Evolutionary conservation across 2,329 filamentous ascomycete species (phyloP).

Genomic region (Xylariomycetidae sp.): DNA sequence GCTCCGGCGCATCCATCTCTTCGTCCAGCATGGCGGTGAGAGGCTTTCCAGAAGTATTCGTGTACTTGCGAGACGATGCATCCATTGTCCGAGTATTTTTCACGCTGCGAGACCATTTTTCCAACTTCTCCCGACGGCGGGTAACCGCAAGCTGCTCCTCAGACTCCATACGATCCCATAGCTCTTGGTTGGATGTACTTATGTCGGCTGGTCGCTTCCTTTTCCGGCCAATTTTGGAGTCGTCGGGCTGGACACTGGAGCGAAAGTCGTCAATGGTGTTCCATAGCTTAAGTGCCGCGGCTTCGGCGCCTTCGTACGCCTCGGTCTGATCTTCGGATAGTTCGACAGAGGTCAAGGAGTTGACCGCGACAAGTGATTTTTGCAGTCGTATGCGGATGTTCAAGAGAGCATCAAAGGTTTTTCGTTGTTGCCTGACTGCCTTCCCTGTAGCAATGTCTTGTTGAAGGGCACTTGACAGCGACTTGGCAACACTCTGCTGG

Average conservation of each 20-base stretch:
- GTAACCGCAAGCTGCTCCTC: constrained; percentile 55
- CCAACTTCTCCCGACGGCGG: constrained; percentile 65
- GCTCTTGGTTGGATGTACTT: constrained; percentile 53
- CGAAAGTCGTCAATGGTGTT: constrained; percentile 71
- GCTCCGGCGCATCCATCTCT: constrained; percentile 60
- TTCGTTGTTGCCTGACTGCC: constrained; percentile 80
- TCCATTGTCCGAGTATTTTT: constrained; percentile 53
- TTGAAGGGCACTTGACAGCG: constrained; percentile 57
- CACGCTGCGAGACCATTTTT: constrained; percentile 87
- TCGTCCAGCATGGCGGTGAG: constrained; percentile 63
- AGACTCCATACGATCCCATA: constrained; percentile 67
- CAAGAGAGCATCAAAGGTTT: constrained; percentile 79
- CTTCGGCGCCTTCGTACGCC: constrained; percentile 71
- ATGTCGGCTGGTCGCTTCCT: constrained; percentile 49
- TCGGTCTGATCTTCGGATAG: constrained; percentile 37
- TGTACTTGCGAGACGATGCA: constrained; percentile 46
- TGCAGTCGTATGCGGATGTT: constrained; percentile 90
- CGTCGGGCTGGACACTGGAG: constrained; percentile 46
- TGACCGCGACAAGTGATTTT: constrained; percentile 78
- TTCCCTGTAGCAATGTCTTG: constrained; percentile 78
- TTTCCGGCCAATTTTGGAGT: constrained; percentile 50
- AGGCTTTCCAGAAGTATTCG: constrained; percentile 46
- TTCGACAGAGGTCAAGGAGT: constrained; percentile 56
- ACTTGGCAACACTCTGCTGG: constrained; percentile 59
- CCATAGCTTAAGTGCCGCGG: constrained; percentile 78